Evolutionary conservation across 371 early-diverging fungal genomes (phyloP).

Genomic region (Amoeboaphelidium occidentale): DNA sequence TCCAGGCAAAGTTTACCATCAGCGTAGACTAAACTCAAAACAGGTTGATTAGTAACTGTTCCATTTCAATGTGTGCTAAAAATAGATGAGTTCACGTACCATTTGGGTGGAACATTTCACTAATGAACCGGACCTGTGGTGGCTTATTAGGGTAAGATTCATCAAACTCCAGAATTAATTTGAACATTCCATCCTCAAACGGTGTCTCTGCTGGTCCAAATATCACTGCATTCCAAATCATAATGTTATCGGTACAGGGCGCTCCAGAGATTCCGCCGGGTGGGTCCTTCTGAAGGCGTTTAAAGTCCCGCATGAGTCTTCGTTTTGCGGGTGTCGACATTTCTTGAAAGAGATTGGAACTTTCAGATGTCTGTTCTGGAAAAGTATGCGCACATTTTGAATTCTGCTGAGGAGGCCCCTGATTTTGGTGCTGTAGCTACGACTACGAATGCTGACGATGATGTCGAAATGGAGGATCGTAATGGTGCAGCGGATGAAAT

Average conservation of each 20-base stretch:
- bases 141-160: conserved; percentile 97
- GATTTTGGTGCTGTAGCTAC: too few species aligned
- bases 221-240: conserved; percentile 13
- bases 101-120: conserved; percentile 98
- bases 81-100: conserved; percentile 15
- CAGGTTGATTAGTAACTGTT: conserved; percentile 1
- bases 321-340: conserved; percentile 38
- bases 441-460: too few species aligned
- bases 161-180: conserved; percentile 68
- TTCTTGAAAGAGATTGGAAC: conserved; percentile 1
- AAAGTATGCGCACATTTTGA: too few species aligned
- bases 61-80: background rate
- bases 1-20: conserved; percentile 97
- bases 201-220: conserved; percentile 69
- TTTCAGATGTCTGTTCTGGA: too few species aligned
- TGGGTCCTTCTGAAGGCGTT: conserved; percentile 80
- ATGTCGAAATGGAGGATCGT: too few species aligned
- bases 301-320: conserved; percentile 64
- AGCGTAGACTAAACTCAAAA: too few species aligned
- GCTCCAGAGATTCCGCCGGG: conserved; percentile 67
- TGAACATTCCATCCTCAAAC: conserved; percentile 98
- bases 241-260: conserved; percentile 80
- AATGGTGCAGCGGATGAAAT: too few species aligned
- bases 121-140: conserved; percentile 86
- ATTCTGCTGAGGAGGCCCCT: too few species aligned